Conservation (phyloP, 73 alveolate genomes). For the Paramecium sonneborni region DNA sequence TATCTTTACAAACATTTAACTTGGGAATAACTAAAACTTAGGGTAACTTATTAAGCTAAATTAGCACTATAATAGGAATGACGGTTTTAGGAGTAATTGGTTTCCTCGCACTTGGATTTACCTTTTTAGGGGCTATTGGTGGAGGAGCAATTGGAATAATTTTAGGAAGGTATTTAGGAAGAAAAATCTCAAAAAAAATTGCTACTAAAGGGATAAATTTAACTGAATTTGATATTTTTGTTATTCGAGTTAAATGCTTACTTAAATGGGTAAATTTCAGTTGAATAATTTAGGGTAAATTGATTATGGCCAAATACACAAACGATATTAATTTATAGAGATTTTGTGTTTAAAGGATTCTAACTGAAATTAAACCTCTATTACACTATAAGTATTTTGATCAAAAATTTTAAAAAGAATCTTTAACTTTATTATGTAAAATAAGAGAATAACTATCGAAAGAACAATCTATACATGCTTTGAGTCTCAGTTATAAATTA, state of each 20-base stretch:
- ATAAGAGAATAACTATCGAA: neutral
- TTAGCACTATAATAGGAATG: slow-evolving; percentile 37
- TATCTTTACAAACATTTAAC: neutral
- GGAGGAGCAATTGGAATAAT: slow-evolving; percentile 19
- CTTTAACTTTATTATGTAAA: neutral
- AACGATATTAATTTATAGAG: neutral
- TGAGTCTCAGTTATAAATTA: slow-evolving; percentile 17
- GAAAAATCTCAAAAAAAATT: neutral
- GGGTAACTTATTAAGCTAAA: neutral
- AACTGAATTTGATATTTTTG: slow-evolving; percentile 19
- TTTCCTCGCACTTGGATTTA: neutral
- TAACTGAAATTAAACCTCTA: slow-evolving; percentile 23
- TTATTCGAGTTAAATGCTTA: neutral
- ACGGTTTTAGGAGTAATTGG: slow-evolving; percentile 23
- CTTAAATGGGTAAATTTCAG: neutral
- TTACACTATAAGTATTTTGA: slow-evolving; percentile 11
- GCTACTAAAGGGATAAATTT: neutral
- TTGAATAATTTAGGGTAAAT: neutral
- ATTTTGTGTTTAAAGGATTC: neutral
- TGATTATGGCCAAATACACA: neutral
- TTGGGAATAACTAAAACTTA: neutral
- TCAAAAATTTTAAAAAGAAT: neutral
- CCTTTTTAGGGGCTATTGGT: slow-evolving; percentile 13
- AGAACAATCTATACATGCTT: neutral
- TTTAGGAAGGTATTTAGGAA: neutral